Evolutionary conservation across 2,329 filamentous ascomycete species (phyloP).

Genomic region (Epichloe brachyelytri): DNA sequence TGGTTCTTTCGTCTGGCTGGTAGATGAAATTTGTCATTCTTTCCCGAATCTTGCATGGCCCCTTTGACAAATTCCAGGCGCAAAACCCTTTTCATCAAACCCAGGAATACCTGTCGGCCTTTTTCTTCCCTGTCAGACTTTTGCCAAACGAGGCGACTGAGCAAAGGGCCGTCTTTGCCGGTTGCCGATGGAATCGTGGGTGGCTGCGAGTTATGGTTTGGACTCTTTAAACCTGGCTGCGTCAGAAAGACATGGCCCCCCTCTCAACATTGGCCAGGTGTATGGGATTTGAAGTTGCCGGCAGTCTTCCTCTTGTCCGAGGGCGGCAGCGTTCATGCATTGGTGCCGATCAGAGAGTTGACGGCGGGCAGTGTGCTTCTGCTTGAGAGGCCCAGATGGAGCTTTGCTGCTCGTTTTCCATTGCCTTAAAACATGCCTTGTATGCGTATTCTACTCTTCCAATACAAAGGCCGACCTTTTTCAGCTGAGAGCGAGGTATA

Average conservation of each 20-base stretch:
- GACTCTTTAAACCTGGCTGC: slow-evolving; percentile 12
- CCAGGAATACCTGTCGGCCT: slow-evolving; percentile 44
- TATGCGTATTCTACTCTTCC: too few species aligned
- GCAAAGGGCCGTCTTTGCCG: slow-evolving; percentile 42
- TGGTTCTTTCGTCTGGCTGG: too few species aligned
- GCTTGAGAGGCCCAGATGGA: not conserved
- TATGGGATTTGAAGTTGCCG: slow-evolving; percentile 49
- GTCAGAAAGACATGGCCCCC: slow-evolving; percentile 9
- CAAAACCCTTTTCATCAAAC: slow-evolving; percentile 33
- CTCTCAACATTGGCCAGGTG: too few species aligned
- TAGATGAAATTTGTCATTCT: too few species aligned
- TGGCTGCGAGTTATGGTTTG: slow-evolving; percentile 45
- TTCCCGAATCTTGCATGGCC: too few species aligned
- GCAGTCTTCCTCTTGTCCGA: slow-evolving; percentile 63
- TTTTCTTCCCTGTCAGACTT: slow-evolving; percentile 21
- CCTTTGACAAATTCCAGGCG: slow-evolving; percentile 12
- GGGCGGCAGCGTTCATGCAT: slow-evolving; percentile 62
- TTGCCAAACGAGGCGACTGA: too few species aligned
- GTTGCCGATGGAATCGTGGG: slow-evolving; percentile 48
- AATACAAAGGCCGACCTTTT: too few species aligned
- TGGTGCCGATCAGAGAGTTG: slow-evolving; percentile 55
- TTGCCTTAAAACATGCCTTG: too few species aligned
- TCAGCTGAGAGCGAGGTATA: too few species aligned
- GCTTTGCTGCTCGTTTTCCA: not conserved
- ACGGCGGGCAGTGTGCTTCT: slow-evolving; percentile 47